A percentile compares a stretch with the other conserved stretches of the same genome.
These are phyloP conservation scores for Naematelia aurantialba DNA, from an alignment of 768 basidiomycete genomes.

Conservation along the genomic window DNA sequence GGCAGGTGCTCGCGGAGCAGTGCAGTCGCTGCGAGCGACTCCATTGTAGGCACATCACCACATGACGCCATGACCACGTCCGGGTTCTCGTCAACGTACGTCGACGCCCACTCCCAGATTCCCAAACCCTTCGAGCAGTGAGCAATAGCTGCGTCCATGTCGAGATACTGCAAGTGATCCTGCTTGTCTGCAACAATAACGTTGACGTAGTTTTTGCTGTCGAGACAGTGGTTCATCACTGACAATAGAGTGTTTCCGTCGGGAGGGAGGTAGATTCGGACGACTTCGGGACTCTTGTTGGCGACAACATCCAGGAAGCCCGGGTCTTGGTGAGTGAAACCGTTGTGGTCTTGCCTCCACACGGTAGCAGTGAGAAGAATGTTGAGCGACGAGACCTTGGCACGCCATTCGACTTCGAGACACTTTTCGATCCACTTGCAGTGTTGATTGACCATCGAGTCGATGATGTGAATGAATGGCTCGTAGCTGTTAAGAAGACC, in stretches of 20 bases:
- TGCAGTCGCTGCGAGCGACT: conserved; percentile 78
- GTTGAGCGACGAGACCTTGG: conserved; percentile 43
- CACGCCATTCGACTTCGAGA: conserved; percentile 63
- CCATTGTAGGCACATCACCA: conserved; percentile 78
- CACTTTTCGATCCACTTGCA: conserved; percentile 84
- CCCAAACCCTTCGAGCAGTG: conserved; percentile 86
- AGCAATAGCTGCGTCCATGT: conserved; percentile 41
- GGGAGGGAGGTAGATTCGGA: conserved; percentile 61
- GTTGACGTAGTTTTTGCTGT: conserved; percentile 65
- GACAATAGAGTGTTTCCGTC: conserved; percentile 82
- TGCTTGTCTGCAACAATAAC: conserved; percentile 82
- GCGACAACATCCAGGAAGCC: conserved; percentile 76
- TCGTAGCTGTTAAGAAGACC: conserved; percentile 86
- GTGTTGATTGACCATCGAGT: conserved; percentile 55
- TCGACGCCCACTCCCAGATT: conserved; percentile 78
- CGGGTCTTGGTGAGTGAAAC: conserved; percentile 71
- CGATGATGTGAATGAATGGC: conserved; percentile 79
- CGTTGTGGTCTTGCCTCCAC: conserved; percentile 69
- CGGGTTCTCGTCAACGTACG: conserved; percentile 58
- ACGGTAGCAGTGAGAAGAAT: conserved; percentile 83
- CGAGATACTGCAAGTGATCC: conserved; percentile 35
- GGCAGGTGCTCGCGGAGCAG: conserved; percentile 61
- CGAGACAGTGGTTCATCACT: conserved; percentile 76
- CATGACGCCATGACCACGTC: conserved; percentile 71
- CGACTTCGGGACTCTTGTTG: conserved; percentile 59